Base-by-base conservation (phyloP, 2,329 filamentous ascomycete genomes). In the Aspergillus sp. region DNA sequence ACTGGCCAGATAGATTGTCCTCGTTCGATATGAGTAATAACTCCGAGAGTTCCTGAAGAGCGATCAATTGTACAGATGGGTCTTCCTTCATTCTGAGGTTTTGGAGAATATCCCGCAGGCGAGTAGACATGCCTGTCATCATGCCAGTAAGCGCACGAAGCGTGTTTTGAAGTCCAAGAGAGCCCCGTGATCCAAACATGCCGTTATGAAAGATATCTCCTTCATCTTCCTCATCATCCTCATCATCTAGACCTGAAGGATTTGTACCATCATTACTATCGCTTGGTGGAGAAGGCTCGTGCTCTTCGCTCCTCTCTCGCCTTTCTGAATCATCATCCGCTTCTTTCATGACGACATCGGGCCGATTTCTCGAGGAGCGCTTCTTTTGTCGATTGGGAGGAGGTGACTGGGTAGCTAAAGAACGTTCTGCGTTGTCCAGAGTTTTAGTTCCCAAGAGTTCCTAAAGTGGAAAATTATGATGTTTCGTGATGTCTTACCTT, bases 21-120 rank as follows among this genome's bases (percentile, higher is more conserved):
- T 99, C 95, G 65, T 95, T 98, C 11, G 93, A 96, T 39, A 99
- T 90, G 31, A 99, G 81, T 5, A 99, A 80, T 54, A 98, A 88
- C 74, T 99, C 93, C 0, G 93, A 96, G 6, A 99, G 81, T 66
- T 98, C 93, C 74, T 96, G 91, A 31, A 99, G 79, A 27, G 93
- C 95, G 68, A 97, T 92, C 64, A 96, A 82, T 77, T 99, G 96
- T 40, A 95, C 79, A 0, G 92, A 93, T 6, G 88, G 85, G 63
- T 97, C 91, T 47, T 93, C 90, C 70, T 93, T 93, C 67, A 90
- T 87, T 63, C 89, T 88, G 57, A 99, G 79, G 66, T 88, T 90
- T 74, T 78, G 82, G 60, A 93, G 78, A 52, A 93, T 88, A 58
- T 91, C 90, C 56, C 93, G 86, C 50, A 99, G 80, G 63, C 92